A percentile compares a stretch with the other conserved stretches of the same genome.
Evolutionary conservation across 2,329 filamentous ascomycete genomes (phyloP).

Genomic region (Metarhizium brunneum): DNA sequence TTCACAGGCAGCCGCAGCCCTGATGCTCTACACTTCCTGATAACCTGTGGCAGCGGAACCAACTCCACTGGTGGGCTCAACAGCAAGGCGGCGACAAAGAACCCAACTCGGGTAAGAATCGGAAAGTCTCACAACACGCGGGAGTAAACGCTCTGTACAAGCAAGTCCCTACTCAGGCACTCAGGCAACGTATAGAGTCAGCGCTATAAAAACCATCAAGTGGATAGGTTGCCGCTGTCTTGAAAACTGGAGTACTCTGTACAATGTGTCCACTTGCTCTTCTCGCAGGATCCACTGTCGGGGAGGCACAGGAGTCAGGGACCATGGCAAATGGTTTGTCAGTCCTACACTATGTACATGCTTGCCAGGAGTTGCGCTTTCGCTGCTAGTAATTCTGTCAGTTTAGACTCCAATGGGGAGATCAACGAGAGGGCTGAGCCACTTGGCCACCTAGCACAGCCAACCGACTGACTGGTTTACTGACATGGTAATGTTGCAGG

Average conservation of each 20-base stretch:
- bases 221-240: not conserved
- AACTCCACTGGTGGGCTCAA: no score
- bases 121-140: no score
- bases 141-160: no score
- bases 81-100: no score
- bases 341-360: not conserved
- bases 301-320: not conserved
- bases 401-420: not conserved
- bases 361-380: no score
- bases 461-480: not conserved
- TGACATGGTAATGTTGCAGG: no score
- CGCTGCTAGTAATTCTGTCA: not conserved
- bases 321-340: not conserved
- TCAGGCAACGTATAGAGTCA: no score
- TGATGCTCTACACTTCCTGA: no score
- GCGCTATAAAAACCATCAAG: not conserved
- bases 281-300: not conserved
- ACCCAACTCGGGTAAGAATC: no score
- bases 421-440: not conserved
- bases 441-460: not conserved
- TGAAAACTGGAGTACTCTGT: not conserved
- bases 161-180: no score
- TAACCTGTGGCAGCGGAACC: no score
- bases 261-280: not conserved
- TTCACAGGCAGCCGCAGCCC: no score